Evolutionary conservation across 805 yeast genomes (phyloP).

Genomic region (Debaryomyces prosopidis): DNA sequence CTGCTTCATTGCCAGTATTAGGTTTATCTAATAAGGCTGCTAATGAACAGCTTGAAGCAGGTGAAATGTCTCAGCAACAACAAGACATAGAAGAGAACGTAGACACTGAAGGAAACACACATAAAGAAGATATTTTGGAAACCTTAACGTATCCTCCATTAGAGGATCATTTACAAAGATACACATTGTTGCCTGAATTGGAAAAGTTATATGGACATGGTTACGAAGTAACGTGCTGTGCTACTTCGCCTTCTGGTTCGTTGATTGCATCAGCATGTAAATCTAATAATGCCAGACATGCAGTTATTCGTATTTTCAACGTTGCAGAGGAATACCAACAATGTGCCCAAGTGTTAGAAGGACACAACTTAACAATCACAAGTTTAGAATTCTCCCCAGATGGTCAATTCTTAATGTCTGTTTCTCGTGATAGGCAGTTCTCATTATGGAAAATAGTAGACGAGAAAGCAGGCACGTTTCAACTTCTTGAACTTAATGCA

Average conservation of each 20-base stretch:
- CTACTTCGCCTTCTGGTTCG: slow-evolving; percentile 60
- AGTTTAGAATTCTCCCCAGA: slow-evolving; percentile 74
- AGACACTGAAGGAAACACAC: slow-evolving; percentile 24
- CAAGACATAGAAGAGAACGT: slow-evolving; percentile 40
- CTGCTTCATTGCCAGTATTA: slow-evolving; percentile 88
- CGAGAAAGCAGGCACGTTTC: slow-evolving; percentile 27
- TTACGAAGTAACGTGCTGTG: slow-evolving; percentile 83
- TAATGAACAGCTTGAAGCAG: slow-evolving; percentile 44
- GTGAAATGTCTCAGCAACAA: slow-evolving; percentile 35
- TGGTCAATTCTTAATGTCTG: slow-evolving; percentile 65
- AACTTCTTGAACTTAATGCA: slow-evolving; percentile 47
- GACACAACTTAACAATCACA: slow-evolving; percentile 85
- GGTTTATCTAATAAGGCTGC: slow-evolving; percentile 92
- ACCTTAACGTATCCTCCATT: slow-evolving; percentile 64
- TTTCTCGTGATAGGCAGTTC: slow-evolving; percentile 87
- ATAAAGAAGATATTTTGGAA: slow-evolving; percentile 47
- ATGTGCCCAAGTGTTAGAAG: slow-evolving; percentile 44
- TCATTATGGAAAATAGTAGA: slow-evolving; percentile 64
- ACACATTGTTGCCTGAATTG: slow-evolving; percentile 90
- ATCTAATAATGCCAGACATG: slow-evolving; percentile 81
- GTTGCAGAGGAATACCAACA: slow-evolving; percentile 57
- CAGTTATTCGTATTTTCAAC: slow-evolving; percentile 77
- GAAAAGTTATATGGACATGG: slow-evolving; percentile 98
- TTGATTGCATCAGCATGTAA: slow-evolving; percentile 88
- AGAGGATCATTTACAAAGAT: slow-evolving; percentile 89